phyloP scores from a whole-genome alignment of 2,329 filamentous ascomycete species.

The Chrysoporthe austroafricana region DNA sequence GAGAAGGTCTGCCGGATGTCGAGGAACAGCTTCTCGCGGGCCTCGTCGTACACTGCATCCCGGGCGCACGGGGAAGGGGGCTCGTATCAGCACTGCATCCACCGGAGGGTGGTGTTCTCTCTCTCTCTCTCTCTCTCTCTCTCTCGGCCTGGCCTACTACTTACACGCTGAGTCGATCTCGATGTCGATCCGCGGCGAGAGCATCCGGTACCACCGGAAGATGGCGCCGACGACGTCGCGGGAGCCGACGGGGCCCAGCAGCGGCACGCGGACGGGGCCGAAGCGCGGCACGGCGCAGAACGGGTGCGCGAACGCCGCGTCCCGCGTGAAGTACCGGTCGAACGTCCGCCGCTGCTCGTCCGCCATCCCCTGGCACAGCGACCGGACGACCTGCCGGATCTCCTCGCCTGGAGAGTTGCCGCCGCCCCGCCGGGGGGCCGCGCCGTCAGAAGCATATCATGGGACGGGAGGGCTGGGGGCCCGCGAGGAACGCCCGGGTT shows the following conservation, averaged over 20 bases:
- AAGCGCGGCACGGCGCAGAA: constrained; percentile 72
- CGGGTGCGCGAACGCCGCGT: constrained; percentile 77
- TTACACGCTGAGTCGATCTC: constrained; percentile 62
- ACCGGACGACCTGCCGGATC: constrained; percentile 67
- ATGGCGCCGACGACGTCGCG: constrained; percentile 69
- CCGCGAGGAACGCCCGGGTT: too few relatives aligned
- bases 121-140: too few relatives aligned
- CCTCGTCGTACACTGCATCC: constrained; percentile 66
- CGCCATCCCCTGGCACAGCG: constrained; percentile 69
- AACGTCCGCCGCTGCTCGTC: constrained; percentile 68
- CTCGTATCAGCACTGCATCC: too few relatives aligned
- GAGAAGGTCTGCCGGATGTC: constrained; percentile 75
- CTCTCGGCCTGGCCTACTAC: constrained; percentile 23
- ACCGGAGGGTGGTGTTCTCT: too few relatives aligned
- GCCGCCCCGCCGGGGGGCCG: background rate
- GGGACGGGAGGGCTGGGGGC: background rate
- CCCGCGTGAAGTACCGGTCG: constrained; percentile 71
- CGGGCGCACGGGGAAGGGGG: too few relatives aligned
- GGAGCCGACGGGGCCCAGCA: constrained; percentile 57
- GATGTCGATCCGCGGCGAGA: constrained; percentile 74
- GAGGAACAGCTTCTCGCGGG: constrained; percentile 71
- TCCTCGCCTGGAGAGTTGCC: constrained; percentile 50
- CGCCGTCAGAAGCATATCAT: constrained; percentile 20
- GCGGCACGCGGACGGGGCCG: constrained; percentile 40
- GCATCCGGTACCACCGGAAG: constrained; percentile 83